Percentiles rank a stretch among this genome's conserved stretches.
These are phyloP conservation scores for Trichoderma simmonsii DNA, from an alignment of 2,329 filamentous ascomycete genomes.

Conservation along the genomic window DNA sequence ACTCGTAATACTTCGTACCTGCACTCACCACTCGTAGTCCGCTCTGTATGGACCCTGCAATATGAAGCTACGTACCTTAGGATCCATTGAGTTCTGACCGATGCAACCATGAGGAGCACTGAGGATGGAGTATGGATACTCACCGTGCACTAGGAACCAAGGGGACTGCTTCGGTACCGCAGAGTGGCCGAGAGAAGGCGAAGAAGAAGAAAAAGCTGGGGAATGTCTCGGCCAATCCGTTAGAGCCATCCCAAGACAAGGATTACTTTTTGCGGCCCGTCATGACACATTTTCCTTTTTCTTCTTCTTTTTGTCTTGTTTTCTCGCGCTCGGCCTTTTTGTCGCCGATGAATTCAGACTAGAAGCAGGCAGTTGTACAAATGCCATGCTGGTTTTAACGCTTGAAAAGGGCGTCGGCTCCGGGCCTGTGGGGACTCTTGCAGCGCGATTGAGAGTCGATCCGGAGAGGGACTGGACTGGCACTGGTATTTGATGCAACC, in stretches of 20 bases:
- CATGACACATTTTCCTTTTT: neutral
- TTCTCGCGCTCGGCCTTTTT: neutral
- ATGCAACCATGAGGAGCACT: neutral
- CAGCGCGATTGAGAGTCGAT: neutral
- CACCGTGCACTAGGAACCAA: neutral
- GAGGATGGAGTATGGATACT: neutral
- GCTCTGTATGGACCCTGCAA: neutral
- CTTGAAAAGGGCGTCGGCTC: neutral
- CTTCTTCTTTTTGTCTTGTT: neutral
- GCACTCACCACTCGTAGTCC: neutral
- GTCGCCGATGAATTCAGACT: neutral
- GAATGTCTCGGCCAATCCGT: constrained; percentile 12
- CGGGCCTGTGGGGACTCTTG: neutral
- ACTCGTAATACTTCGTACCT: neutral
- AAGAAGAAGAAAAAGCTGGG: constrained; percentile 1
- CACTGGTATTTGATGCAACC: neutral
- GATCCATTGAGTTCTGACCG: constrained; percentile 12
- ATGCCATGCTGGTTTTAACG: neutral
- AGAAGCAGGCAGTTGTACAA: neutral
- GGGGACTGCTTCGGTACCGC: neutral
- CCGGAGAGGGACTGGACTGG: neutral
- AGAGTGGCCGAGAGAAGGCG: neutral
- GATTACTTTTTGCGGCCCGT: neutral
- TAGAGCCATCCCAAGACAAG: neutral
- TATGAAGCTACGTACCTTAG: neutral